These are phyloP conservation scores for Bretschneidera sinensis DNA, from an alignment of 345 rosid genomes.

Conservation along the genomic window DNA sequence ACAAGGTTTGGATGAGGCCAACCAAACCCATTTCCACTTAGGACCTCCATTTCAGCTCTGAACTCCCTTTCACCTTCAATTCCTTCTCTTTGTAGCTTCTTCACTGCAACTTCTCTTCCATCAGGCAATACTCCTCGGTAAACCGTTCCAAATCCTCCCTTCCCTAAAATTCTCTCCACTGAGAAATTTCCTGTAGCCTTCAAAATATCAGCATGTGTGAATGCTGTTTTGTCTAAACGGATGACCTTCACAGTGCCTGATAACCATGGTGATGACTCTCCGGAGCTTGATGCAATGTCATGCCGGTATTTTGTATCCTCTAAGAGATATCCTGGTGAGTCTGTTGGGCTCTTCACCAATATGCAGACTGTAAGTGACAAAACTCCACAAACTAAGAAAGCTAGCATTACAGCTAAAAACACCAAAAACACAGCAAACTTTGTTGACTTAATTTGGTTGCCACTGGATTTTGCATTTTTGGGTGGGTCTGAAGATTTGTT, in stretches of 20 bases:
- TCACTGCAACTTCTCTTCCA: conserved; percentile 86
- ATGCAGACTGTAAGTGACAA: conserved; percentile 36
- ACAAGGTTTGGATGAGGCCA: conserved; percentile 97
- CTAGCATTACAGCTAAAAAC: too few relatives aligned
- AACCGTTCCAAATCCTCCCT: conserved; percentile 87
- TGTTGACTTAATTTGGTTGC: conserved; percentile 17
- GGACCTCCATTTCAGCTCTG: conserved; percentile 90
- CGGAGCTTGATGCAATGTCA: conserved; percentile 52
- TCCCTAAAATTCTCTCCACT: conserved; percentile 68
- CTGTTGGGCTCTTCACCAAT: conserved; percentile 34
- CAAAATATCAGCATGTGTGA: conserved; percentile 76
- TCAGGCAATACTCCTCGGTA: conserved; percentile 68
- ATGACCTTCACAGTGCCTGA: conserved; percentile 72
- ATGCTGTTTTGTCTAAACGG: conserved; percentile 68
- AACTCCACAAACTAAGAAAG: too few relatives aligned
- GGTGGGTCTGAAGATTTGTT: conserved; percentile 17
- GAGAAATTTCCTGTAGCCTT: conserved; percentile 81
- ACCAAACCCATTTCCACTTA: conserved; percentile 63
- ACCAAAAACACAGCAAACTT: conserved; percentile 32
- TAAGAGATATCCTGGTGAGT: conserved; percentile 40
- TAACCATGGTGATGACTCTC: conserved; percentile 67
- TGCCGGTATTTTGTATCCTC: conserved; percentile 44
- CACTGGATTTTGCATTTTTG: not conserved
- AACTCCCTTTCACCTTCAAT: conserved; percentile 83
- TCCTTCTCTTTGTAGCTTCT: conserved; percentile 85